Base-by-base conservation (phyloP, 1,139 yeast species). In the Scheffersomyces quercinus region DNA sequence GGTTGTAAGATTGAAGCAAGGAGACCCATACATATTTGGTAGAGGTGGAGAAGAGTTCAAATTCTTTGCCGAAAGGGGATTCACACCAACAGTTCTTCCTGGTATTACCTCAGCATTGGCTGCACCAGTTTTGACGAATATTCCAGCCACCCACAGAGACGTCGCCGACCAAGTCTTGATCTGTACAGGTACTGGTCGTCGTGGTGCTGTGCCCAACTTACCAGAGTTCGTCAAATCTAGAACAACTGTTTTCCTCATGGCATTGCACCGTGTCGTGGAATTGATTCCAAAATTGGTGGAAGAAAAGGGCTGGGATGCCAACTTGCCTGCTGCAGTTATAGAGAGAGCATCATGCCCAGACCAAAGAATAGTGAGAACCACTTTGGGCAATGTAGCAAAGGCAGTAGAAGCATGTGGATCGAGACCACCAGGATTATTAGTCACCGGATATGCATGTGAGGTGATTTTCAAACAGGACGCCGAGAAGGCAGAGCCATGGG, bases 11-110 rank as follows among this genome's bases (percentile, higher is more conserved):
- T 75, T 93, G 51, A 93, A 93, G 62, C 99, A 93, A 67, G 99
- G 99, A 35, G 99, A 93, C 62, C 98, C 99, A 5, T 93, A 89
- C 65, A 88, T 93, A 29, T 93, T 89, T 62, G 99, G 99, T 4
- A 82, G 99, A 51, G 99, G 99, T 33, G 97, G 97, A 30, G 98
- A 93, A 66, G 99, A 93, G 60, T 88, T 65, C 58, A 59, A 79
- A 13, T 90, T 73, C 61, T 93, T 91, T 64, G 60, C 73, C 29
- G 56, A 68, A 12, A 79, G 84, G 49, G 97, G 97, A 0, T 88
- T 59, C 56, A 72, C 65, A 26, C 96, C 96, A 5, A 58, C 64
- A 3, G 96, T 93, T 1, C 59, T 91, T 11, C 93, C 98, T 0
- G 99, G 99, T 1, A 75, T 93, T 44, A 85, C 97, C 2, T 88